Evolutionary conservation across 805 yeast species (phyloP).

Genomic region (Kurtzmaniella cleridarum): DNA sequence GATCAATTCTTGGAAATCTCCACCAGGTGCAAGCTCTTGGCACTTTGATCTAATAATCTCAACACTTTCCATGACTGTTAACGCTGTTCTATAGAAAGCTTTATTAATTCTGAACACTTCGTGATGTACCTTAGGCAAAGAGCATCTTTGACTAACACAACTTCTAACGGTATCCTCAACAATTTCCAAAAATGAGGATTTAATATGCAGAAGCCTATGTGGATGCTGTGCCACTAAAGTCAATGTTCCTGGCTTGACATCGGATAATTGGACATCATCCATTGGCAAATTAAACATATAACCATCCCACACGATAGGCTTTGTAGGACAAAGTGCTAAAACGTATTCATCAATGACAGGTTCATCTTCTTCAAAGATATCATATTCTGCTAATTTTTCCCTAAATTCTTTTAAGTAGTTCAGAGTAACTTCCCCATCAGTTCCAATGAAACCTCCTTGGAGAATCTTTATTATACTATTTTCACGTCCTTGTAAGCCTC

Average conservation of each 20-base stretch:
- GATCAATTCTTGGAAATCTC: constrained; percentile 68
- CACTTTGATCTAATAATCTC: constrained; percentile 50
- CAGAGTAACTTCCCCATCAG: constrained; percentile 17
- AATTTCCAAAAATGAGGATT: constrained; percentile 51
- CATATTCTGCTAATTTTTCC: constrained; percentile 6
- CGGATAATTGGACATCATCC: constrained; percentile 43
- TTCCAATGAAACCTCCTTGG: constrained; percentile 35
- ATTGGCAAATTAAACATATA: constrained; percentile 53
- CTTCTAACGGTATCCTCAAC: constrained; percentile 48
- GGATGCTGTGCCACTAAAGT: constrained; percentile 70
- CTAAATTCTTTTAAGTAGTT: constrained; percentile 25
- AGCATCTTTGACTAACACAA: constrained; percentile 61
- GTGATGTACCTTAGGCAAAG: constrained; percentile 64
- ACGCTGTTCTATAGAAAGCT: constrained; percentile 61
- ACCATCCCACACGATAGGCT: constrained; percentile 91
- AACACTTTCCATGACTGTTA: constrained; percentile 58
- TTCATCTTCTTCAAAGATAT: constrained; percentile 20
- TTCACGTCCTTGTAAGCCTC: constrained; percentile 40
- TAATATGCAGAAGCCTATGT: constrained; percentile 48
- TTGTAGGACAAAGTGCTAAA: constrained; percentile 68
- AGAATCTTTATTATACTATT: constrained; percentile 34
- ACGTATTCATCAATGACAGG: constrained; percentile 49
- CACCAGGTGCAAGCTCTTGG: constrained; percentile 42
- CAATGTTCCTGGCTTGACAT: constrained; percentile 63
- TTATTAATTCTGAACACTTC: constrained; percentile 65